These are phyloP conservation scores for Nothophoma quercina DNA, from an alignment of 2,329 filamentous ascomycete genomes.

Conservation along the genomic window DNA sequence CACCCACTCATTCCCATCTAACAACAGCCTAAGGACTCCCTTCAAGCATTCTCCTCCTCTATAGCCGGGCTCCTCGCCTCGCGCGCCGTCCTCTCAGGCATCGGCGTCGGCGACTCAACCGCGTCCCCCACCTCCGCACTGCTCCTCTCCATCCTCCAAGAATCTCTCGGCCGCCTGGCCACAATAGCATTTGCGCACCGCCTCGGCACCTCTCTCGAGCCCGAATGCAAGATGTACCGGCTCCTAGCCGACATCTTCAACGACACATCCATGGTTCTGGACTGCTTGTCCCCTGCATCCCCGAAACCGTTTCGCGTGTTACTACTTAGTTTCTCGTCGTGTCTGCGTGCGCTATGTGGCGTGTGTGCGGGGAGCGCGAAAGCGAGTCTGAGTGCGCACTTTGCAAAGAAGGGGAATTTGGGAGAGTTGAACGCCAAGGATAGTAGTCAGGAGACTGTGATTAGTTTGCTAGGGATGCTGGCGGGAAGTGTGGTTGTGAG, in stretches of 20 bases:
- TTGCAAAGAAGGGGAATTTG: conserved; percentile 84
- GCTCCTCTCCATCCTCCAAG: conserved; percentile 82
- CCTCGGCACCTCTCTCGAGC: conserved; percentile 82
- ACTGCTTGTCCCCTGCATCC: conserved; percentile 79
- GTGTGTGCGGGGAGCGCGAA: conserved; percentile 91
- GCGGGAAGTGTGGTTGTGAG: conserved; percentile 83
- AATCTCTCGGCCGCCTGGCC: conserved; percentile 79
- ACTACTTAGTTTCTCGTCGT: conserved; percentile 66
- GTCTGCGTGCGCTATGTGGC: conserved; percentile 77
- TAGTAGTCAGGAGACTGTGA: conserved; percentile 92
- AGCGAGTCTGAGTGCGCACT: conserved; percentile 89
- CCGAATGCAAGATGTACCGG: conserved; percentile 89
- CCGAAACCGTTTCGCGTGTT: conserved; percentile 65
- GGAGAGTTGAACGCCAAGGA: conserved; percentile 96
- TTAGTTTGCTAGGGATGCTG: conserved; percentile 87
- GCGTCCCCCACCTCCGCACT: conserved; percentile 83
- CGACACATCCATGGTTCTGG: conserved; percentile 84
- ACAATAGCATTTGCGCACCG: conserved; percentile 87
- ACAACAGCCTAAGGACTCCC: conserved; percentile 66
- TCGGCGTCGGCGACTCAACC: conserved; percentile 83
- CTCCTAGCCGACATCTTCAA: conserved; percentile 90
- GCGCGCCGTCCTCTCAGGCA: conserved; percentile 68
- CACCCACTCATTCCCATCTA: not conserved
- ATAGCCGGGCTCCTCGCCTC: conserved; percentile 82
- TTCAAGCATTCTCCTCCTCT: conserved; percentile 84